A percentile compares a stretch with the other conserved stretches of the same genome.
phyloP scores from a whole-genome alignment of 2,329 filamentous ascomycete species.

The Geosmithia morbida region DNA sequence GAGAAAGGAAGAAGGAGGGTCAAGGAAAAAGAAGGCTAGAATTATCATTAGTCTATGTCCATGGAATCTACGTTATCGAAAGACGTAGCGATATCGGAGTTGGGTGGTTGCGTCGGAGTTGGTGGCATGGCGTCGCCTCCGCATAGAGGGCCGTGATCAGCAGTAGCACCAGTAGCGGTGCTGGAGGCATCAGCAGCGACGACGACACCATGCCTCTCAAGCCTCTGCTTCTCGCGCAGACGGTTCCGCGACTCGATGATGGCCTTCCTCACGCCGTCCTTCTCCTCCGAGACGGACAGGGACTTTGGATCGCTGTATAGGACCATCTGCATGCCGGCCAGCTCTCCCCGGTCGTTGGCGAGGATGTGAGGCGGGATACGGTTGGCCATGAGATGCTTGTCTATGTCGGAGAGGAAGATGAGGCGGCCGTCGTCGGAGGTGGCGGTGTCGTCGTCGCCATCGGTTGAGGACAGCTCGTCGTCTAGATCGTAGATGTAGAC shows the following conservation, averaged over 20 bases:
- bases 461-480: constrained; percentile 55
- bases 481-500: constrained; percentile 88
- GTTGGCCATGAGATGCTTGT: constrained; percentile 60
- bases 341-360: constrained; percentile 36
- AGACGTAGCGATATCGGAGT: neutral
- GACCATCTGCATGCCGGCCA: constrained; percentile 58
- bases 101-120: neutral
- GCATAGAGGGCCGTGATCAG: no score
- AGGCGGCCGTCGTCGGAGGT: constrained; percentile 38
- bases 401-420: constrained; percentile 73
- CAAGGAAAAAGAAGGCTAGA: neutral
- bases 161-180: no score
- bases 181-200: no score
- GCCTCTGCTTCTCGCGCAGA: constrained; percentile 39
- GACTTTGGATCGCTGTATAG: constrained; percentile 72
- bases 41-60: neutral
- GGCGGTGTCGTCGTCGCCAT: constrained; percentile 11
- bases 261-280: constrained; percentile 66
- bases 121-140: no score
- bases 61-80: neutral
- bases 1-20: no score
- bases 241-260: constrained; percentile 68
- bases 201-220: neutral
- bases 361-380: constrained; percentile 56
- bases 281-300: constrained; percentile 58